A percentile compares a stretch with the other conserved stretches of the same genome.
Evolutionary conservation across 2,329 filamentous ascomycete genomes (phyloP).

Genomic region (Madurella fahalii): DNA sequence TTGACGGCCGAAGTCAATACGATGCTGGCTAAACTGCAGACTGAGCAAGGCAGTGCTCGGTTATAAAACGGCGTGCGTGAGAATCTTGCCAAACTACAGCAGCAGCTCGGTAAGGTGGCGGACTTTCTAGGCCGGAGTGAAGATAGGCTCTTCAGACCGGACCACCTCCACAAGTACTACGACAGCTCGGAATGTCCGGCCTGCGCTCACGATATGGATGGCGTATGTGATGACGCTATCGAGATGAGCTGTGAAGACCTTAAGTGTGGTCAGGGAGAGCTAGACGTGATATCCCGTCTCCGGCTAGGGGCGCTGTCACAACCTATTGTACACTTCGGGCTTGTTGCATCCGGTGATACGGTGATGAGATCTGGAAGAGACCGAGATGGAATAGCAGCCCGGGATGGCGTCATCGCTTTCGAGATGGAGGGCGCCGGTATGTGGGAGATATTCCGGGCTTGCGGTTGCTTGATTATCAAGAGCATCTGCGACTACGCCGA

Average conservation of each 20-base stretch:
- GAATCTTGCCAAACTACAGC: not conserved
- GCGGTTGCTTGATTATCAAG: constrained; percentile 33
- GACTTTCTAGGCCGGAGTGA: not conserved
- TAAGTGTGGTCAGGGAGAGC: constrained; percentile 9
- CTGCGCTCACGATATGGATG: not conserved
- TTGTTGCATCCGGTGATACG: constrained; percentile 35
- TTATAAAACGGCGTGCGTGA: constrained; percentile 10
- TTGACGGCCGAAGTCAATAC: constrained; percentile 28
- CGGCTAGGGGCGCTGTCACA: not conserved
- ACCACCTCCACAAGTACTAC: constrained; percentile 14
- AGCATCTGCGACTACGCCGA: constrained; percentile 39
- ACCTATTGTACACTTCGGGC: constrained; percentile 16
- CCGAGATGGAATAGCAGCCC: constrained; percentile 28
- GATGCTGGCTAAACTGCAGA: constrained; percentile 25
- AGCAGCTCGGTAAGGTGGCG: not conserved
- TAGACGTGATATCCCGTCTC: not conserved
- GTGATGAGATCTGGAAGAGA: constrained; percentile 35
- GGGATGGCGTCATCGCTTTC: constrained; percentile 30
- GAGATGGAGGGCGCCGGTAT: constrained; percentile 37
- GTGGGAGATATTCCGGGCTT: constrained; percentile 28
- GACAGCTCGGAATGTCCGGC: not conserved
- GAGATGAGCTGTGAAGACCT: constrained; percentile 4
- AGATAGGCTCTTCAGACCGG: constrained; percentile 18
- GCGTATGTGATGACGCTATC: not conserved
- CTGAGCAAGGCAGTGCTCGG: constrained; percentile 11